Conservation (phyloP, 768 basidiomycete genomes). For the Pleurotus djamor region DNA sequence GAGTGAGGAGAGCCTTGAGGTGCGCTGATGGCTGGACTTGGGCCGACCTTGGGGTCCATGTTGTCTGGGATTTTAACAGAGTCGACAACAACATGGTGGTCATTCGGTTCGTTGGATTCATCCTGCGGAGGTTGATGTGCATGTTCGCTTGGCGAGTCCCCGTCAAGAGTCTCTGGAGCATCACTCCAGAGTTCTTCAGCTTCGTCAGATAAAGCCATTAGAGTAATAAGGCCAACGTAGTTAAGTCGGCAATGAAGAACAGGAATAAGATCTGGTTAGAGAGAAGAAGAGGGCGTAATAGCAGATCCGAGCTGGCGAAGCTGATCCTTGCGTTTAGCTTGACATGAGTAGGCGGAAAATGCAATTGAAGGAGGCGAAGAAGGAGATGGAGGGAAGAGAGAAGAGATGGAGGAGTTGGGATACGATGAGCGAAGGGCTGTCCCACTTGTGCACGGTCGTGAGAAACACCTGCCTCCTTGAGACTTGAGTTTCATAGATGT, state of each 20-base stretch:
- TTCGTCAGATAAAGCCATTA: constrained; percentile 22
- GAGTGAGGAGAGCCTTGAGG: constrained; percentile 34
- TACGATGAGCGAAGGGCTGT: background rate
- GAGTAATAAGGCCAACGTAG: constrained; percentile 6
- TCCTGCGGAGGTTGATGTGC: constrained; percentile 19
- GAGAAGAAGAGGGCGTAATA: background rate
- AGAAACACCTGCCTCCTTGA: background rate
- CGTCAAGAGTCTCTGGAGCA: constrained; percentile 31
- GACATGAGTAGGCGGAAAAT: background rate
- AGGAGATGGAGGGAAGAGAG: background rate
- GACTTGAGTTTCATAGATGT: background rate
- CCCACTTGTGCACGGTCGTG: background rate
- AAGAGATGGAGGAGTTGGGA: background rate
- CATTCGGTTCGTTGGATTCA: constrained; percentile 16
- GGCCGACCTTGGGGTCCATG: constrained; percentile 19
- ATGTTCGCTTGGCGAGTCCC: constrained; percentile 19
- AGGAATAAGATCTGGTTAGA: background rate
- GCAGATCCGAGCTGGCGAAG: background rate
- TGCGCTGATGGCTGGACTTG: constrained; percentile 25
- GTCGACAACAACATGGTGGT: constrained; percentile 16
- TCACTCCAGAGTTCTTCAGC: constrained; percentile 36
- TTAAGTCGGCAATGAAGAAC: constrained; percentile 6
- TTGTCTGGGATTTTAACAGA: constrained; percentile 23
- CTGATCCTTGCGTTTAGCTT: background rate
- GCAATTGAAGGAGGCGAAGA: background rate